Percentiles rank a stretch among this genome's conserved stretches.
These are phyloP conservation scores for Elsinoe batatas DNA, from an alignment of 2,329 filamentous ascomycete species.

Conservation along the genomic window DNA sequence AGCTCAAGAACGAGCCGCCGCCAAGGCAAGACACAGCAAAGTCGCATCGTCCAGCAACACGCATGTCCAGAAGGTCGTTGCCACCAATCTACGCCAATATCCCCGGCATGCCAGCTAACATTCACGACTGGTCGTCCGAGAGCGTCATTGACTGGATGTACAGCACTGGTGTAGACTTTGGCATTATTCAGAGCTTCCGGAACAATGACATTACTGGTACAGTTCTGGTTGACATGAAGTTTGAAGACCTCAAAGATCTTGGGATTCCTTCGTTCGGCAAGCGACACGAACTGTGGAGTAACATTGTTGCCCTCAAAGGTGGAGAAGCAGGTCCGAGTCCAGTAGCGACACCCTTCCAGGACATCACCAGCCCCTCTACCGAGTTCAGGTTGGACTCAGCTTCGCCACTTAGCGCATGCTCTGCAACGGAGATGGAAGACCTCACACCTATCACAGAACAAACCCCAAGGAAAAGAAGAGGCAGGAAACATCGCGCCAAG, in stretches of 20 bases:
- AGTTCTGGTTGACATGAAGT: constrained; percentile 82
- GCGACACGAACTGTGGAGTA: constrained; percentile 67
- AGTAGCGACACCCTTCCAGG: constrained; percentile 39
- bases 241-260: constrained; percentile 75
- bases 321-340: constrained; percentile 34
- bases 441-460: constrained; percentile 26
- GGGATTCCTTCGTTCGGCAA: constrained; percentile 75
- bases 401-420: constrained; percentile 14
- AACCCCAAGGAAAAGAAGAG: constrained; percentile 29
- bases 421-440: constrained; percentile 20
- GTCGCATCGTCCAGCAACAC: constrained; percentile 23
- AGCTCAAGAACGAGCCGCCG: constrained; percentile 49
- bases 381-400: background rate
- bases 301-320: constrained; percentile 59
- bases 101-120: constrained; percentile 26
- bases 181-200: constrained; percentile 72
- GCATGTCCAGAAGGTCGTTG: constrained; percentile 7
- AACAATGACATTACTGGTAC: constrained; percentile 86
- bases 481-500: constrained; percentile 30
- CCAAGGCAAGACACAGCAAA: constrained; percentile 33
- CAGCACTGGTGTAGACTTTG: constrained; percentile 66
- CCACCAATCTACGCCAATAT: constrained; percentile 13
- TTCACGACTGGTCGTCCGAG: constrained; percentile 60
- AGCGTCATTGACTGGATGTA: constrained; percentile 83
- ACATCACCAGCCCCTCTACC: constrained; percentile 22